A percentile compares a stretch with the other conserved stretches of the same genome.
phyloP scores from a whole-genome alignment of 164 flowering plant species.

The Umbellularia californica region DNA sequence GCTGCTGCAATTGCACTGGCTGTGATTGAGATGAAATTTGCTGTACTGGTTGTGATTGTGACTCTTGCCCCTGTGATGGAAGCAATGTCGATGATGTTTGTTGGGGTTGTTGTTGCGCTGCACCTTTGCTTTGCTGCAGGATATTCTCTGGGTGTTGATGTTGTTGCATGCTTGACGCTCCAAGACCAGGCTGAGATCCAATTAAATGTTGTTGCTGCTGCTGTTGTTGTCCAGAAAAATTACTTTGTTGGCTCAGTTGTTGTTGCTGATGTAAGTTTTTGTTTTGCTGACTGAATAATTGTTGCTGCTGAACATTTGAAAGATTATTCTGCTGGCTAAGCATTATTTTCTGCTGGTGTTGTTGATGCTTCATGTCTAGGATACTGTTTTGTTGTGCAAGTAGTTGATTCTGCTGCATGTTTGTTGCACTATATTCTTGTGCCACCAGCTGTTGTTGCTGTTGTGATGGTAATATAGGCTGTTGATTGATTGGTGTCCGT shows the following conservation, averaged over 20 bases:
- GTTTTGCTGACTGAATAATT: slow-evolving; percentile 37
- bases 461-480: slow-evolving; percentile 37
- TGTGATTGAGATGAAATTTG: slow-evolving; percentile 67
- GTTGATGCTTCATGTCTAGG: slow-evolving; percentile 28
- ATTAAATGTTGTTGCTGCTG: slow-evolving; percentile 55
- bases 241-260: slow-evolving; percentile 49
- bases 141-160: slow-evolving; percentile 56
- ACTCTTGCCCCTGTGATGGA: slow-evolving; percentile 56
- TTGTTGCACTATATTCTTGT: slow-evolving; percentile 13
- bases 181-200: slow-evolving; percentile 53
- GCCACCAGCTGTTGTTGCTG: slow-evolving; percentile 36
- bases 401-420: slow-evolving; percentile 19
- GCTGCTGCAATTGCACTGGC: slow-evolving; percentile 61
- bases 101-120: slow-evolving; percentile 37
- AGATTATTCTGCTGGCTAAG: slow-evolving; percentile 39
- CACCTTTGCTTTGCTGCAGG: slow-evolving; percentile 55
- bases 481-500: slow-evolving; percentile 52
- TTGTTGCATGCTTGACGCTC: slow-evolving; percentile 51
- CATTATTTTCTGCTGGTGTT: slow-evolving; percentile 36
- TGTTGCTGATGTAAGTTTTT: slow-evolving; percentile 62
- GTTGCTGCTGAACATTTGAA: slow-evolving; percentile 36
- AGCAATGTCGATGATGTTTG: slow-evolving; percentile 29
- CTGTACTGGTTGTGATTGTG: slow-evolving; percentile 50
- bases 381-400: slow-evolving; percentile 16
- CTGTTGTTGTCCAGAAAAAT: slow-evolving; percentile 21